Conservation (phyloP, 2,329 filamentous ascomycete species). For the Pleomassaria siparia region DNA sequence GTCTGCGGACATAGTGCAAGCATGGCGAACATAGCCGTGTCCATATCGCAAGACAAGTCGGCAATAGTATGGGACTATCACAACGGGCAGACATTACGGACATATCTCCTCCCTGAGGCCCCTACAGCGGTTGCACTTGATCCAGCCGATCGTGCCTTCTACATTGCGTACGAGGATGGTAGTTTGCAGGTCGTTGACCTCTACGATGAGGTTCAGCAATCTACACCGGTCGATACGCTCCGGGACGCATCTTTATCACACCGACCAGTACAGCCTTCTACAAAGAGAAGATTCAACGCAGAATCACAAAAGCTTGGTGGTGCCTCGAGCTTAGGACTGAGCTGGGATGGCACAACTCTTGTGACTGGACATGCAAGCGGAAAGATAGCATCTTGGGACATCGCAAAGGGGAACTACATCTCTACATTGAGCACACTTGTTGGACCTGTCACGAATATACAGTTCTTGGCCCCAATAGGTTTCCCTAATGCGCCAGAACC, state of each 20-base stretch:
- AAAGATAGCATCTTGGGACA: constrained; percentile 78
- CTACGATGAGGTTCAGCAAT: constrained; percentile 53
- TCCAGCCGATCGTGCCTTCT: constrained; percentile 79
- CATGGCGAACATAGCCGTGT: constrained; percentile 79
- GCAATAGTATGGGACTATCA: constrained; percentile 93
- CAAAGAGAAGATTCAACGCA: constrained; percentile 48
- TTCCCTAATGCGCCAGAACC: constrained; percentile 40
- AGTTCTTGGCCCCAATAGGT: constrained; percentile 66
- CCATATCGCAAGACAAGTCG: constrained; percentile 81
- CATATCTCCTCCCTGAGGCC: constrained; percentile 73
- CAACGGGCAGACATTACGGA: constrained; percentile 74
- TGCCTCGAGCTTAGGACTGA: constrained; percentile 69
- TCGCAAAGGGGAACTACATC: constrained; percentile 68
- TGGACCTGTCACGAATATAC: constrained; percentile 78
- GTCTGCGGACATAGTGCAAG: constrained; percentile 66
- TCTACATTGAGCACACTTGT: constrained; percentile 72
- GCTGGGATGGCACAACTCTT: constrained; percentile 78
- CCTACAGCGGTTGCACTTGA: constrained; percentile 77
- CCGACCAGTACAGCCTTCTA: constrained; percentile 50
- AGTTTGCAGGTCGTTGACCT: constrained; percentile 80
- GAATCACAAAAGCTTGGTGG: constrained; percentile 66
- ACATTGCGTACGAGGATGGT: constrained; percentile 77
- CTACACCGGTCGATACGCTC: constrained; percentile 43
- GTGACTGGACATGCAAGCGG: constrained; percentile 81
- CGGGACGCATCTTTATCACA: constrained; percentile 59